phyloP scores from a whole-genome alignment of 2,329 filamentous ascomycete genomes.

The Diplodia mutila region DNA sequence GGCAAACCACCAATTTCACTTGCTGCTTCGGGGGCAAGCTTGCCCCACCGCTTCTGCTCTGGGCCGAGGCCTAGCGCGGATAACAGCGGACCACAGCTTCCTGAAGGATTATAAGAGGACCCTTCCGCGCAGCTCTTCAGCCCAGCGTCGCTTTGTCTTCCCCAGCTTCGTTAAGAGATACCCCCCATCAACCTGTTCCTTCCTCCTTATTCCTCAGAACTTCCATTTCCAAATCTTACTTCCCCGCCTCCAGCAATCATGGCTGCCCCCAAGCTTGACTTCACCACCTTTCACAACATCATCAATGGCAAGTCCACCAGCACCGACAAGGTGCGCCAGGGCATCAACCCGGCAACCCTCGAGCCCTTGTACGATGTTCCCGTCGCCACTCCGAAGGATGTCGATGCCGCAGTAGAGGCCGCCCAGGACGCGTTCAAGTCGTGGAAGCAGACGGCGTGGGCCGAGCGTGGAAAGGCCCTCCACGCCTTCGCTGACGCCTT shows the following conservation, averaged over 20 bases:
- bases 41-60: conserved; percentile 14
- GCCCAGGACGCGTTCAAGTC: conserved; percentile 49
- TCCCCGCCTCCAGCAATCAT: neutral
- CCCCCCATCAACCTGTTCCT: neutral
- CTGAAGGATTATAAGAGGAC: neutral
- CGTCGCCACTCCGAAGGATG: conserved; percentile 49
- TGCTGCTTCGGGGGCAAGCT: neutral
- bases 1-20: neutral
- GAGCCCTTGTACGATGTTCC: conserved; percentile 54
- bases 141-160: neutral
- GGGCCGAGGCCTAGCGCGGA: conserved; percentile 6
- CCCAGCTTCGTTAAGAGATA: neutral
- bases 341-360: conserved; percentile 55
- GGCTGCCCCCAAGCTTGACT: conserved; percentile 21
- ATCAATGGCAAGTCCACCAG: conserved; percentile 52
- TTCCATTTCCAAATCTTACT: too few relatives aligned
- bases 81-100: neutral
- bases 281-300: conserved; percentile 43
- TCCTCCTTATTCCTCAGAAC: neutral
- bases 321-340: conserved; percentile 48
- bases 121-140: neutral
- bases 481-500: conserved; percentile 31
- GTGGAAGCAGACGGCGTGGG: conserved; percentile 43
- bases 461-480: conserved; percentile 31
- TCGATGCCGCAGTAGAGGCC: conserved; percentile 53